Percentiles rank a stretch among this genome's conserved stretches.
Evolutionary conservation across 2,329 filamentous ascomycete species (phyloP).

Genomic region (Arachnomyces sp.): DNA sequence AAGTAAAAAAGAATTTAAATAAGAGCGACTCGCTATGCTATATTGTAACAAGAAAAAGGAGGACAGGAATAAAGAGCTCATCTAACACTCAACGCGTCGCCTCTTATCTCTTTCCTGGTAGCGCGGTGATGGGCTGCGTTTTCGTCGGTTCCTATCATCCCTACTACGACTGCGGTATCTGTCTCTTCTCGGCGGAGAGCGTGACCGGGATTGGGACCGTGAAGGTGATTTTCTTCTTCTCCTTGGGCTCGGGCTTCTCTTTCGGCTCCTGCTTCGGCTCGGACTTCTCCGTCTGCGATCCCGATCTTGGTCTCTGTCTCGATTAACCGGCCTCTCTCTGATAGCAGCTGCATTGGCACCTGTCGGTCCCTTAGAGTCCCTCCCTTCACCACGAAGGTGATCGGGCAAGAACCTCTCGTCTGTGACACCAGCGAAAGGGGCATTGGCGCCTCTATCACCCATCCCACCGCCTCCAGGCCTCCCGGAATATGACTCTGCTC

Average conservation of each 20-base stretch:
- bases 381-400: slow-evolving; percentile 21
- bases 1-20: too few species aligned
- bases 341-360: slow-evolving; percentile 41
- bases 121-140: slow-evolving; percentile 34
- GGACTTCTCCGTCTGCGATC: slow-evolving; percentile 20
- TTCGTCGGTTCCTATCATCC: slow-evolving; percentile 26
- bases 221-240: slow-evolving; percentile 40
- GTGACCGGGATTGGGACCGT: slow-evolving; percentile 38
- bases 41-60: too few species aligned
- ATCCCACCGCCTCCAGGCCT: slow-evolving; percentile 13
- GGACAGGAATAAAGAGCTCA: too few species aligned
- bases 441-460: slow-evolving; percentile 16
- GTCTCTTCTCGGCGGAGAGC: slow-evolving; percentile 12
- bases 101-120: slow-evolving; percentile 37
- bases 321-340: slow-evolving; percentile 23
- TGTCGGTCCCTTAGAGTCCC: slow-evolving; percentile 27
- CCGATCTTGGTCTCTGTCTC: slow-evolving; percentile 6
- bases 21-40: too few species aligned
- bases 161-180: slow-evolving; percentile 39
- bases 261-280: slow-evolving; percentile 26
- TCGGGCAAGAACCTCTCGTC: slow-evolving; percentile 44
- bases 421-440: slow-evolving; percentile 29
- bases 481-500: slow-evolving; percentile 43
- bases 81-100: slow-evolving; percentile 23
- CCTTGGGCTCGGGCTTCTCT: slow-evolving; percentile 7